Base-by-base conservation (phyloP, 148 eudicot species). In the Limonium bicolor region DNA sequence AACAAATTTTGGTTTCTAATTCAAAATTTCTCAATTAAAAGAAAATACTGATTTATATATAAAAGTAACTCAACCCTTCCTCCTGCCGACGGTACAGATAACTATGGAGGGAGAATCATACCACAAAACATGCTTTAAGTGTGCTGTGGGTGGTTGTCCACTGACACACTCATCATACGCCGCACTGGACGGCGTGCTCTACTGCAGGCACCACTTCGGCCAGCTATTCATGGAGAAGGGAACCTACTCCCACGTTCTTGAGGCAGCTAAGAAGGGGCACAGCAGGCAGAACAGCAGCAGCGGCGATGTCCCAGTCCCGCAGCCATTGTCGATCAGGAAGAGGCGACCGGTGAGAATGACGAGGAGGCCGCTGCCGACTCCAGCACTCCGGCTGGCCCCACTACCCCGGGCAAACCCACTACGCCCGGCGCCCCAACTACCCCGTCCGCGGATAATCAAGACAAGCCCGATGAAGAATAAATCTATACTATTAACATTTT, bases 191-290 rank as follows among this genome's bases (percentile, higher is more conserved):
- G 96, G 96, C 27, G 53, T 69, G 13, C 56, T 86, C 24, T 86
- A 86, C 51, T 86, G 96, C 58, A 82, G 82, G 30, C 96, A 84
- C 42, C 96, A 86, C 63, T 86, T 86, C 63, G 78, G 94, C 1
- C 96, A 82, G 69, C 88, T 86, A 29, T 86, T 86, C 52, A 82
- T 75, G 72, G 96, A 82, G 71, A 86, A 86, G 46, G 96, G 94
- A 5, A 86, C 85, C 69, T 86, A 86, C 68, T 79, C 76, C 55
- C 96, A 86, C 53, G 58, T 86, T 43, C 49, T 1, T 44, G 37
- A 22, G 13, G 37, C 37, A 4, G 11, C 37, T 6, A 34, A 34
- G 14, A 34, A 6, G n/a, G n/a, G n/a, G n/a, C n/a, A n/a, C n/a
- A n/a, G n/a, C n/a, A n/a, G n/a, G n/a, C n/a, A n/a, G n/a, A n/a